Evolutionary conservation across 78 protist genomes (phyloP).

Genomic region (Dictyostelium brefeldianum): DNA sequence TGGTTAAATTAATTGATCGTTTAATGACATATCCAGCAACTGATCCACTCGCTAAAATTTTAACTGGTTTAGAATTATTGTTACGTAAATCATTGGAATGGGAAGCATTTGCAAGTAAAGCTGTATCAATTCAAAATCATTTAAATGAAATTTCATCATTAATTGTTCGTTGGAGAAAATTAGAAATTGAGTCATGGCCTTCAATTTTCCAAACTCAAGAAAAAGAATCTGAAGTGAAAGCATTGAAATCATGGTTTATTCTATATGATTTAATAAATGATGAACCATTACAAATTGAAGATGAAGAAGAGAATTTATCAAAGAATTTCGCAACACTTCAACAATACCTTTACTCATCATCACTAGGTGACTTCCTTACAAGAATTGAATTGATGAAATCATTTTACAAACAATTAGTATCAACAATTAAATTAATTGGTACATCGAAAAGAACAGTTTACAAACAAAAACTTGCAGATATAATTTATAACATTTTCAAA

Average conservation of each 20-base stretch:
- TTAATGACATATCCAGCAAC: conserved; percentile 64
- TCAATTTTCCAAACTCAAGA: conserved; percentile 73
- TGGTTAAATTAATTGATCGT: conserved; percentile 58
- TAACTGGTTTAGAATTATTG: conserved; percentile 89
- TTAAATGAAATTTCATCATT: conserved; percentile 32
- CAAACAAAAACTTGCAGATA: conserved; percentile 26
- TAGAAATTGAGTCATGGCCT: conserved; percentile 92
- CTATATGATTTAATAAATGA: conserved; percentile 72
- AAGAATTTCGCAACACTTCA: conserved; percentile 39
- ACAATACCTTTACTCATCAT: conserved; percentile 56
- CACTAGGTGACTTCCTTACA: conserved; percentile 85
- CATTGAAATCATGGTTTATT: conserved; percentile 69
- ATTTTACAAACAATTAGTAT: conserved; percentile 51
- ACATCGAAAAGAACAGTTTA: background rate
- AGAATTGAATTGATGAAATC: conserved; percentile 63
- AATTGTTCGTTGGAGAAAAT: conserved; percentile 89
- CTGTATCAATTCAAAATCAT: conserved; percentile 52
- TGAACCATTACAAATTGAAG: conserved; percentile 6
- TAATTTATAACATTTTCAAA: conserved; percentile 51
- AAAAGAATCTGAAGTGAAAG: conserved; percentile 43
- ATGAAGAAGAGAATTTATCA: background rate
- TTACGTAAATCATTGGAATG: conserved; percentile 85
- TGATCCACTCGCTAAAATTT: conserved; percentile 82
- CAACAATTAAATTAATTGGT: background rate
- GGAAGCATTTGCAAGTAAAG: conserved; percentile 81